A percentile compares a stretch with the other conserved stretches of the same genome.
These are phyloP conservation scores for Trifolium fragiferum DNA, from an alignment of 306 rosid genomes.

Conservation along the genomic window DNA sequence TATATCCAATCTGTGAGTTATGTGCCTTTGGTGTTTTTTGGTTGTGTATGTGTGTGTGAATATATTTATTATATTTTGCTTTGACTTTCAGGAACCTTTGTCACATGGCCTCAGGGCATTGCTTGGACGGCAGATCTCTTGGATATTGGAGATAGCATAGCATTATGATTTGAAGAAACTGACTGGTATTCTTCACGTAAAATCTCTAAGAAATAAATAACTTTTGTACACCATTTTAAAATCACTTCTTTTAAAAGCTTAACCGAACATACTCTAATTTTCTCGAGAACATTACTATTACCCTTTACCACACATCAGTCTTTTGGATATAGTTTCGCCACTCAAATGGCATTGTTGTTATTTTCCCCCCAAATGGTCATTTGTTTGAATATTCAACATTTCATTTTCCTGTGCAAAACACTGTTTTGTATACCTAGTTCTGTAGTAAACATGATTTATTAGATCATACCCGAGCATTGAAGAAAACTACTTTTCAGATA, in stretches of 20 bases:
- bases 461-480: conserved; percentile 24
- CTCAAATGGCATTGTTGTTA: neutral
- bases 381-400: neutral
- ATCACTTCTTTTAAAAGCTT: neutral
- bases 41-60: neutral
- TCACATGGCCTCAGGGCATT: conserved; percentile 19
- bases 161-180: conserved; percentile 33
- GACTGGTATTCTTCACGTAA: neutral
- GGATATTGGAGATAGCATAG: conserved; percentile 17
- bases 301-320: neutral
- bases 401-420: neutral
- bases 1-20: neutral
- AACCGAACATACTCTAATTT: neutral
- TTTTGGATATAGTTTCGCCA: neutral
- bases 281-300: neutral
- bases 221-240: neutral
- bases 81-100: conserved; percentile 11
- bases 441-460: conserved; percentile 3
- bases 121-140: conserved; percentile 3
- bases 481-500: conserved; percentile 16
- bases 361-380: neutral
- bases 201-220: conserved; percentile 1
- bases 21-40: conserved; percentile 2
- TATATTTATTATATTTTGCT: neutral
- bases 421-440: neutral